Evolutionary conservation across 2,329 filamentous ascomycete genomes (phyloP).

Genomic region (Pseudogymnoascus sp.): DNA sequence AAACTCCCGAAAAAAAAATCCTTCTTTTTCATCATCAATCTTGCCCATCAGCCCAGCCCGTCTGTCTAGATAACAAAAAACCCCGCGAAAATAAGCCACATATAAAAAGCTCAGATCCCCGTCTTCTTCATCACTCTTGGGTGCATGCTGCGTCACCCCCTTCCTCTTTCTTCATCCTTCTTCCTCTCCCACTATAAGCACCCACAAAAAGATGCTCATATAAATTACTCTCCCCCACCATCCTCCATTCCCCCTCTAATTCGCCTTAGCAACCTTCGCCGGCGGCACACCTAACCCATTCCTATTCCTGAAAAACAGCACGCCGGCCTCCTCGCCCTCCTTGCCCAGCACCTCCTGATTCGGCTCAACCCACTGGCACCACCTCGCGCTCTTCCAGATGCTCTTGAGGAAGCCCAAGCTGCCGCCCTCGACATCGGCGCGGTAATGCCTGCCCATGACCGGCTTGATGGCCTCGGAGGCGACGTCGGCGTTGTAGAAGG

Average conservation of each 20-base stretch:
- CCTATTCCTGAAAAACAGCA: constrained; percentile 91
- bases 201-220: not conserved
- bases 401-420: constrained; percentile 74
- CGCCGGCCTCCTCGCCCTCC: constrained; percentile 69
- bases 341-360: constrained; percentile 54
- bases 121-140: not conserved
- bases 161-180: not conserved
- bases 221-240: not conserved
- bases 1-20: not conserved
- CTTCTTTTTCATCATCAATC: not conserved
- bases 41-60: not conserved
- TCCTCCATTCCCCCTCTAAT: not conserved
- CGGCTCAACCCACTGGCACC: constrained; percentile 97
- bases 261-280: constrained; percentile 15
- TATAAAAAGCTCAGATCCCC: not conserved
- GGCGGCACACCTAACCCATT: constrained; percentile 64
- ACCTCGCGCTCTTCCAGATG: constrained; percentile 71
- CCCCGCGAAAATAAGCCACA: not conserved
- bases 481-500: constrained; percentile 94
- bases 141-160: not conserved
- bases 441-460: constrained; percentile 94
- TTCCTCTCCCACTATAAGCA: not conserved
- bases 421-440: constrained; percentile 69
- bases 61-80: not conserved
- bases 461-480: constrained; percentile 88